phyloP scores from a whole-genome alignment of 176 grass and related monocot species.

The Phragmites australis region DNA sequence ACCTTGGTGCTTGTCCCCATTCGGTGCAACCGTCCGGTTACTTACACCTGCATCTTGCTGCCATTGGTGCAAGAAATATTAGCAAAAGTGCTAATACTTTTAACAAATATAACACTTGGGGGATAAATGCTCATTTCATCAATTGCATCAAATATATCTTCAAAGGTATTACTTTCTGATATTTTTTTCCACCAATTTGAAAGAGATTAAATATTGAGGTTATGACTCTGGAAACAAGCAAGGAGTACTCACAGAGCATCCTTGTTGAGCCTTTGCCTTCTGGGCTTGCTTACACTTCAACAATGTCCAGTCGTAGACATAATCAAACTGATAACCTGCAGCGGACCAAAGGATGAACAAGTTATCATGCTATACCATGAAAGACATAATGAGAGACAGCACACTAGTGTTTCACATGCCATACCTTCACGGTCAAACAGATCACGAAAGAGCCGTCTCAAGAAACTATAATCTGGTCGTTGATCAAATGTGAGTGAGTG shows the following conservation, averaged over 20 bases:
- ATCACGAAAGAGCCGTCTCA: conserved; percentile 57
- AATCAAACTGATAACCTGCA: conserved; percentile 61
- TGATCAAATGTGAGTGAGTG: conserved; percentile 65
- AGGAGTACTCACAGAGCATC: conserved; percentile 32
- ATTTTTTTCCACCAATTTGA: background rate
- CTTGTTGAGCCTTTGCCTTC: conserved; percentile 56
- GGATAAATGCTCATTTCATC: background rate
- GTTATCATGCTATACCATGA: background rate
- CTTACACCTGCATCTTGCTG: conserved; percentile 60
- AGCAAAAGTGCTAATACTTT: conserved; percentile 5
- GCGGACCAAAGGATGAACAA: conserved; percentile 21
- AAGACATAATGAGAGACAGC: conserved; percentile 15
- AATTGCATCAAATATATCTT: conserved; percentile 11
- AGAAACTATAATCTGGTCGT: conserved; percentile 59
- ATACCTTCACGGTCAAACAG: conserved; percentile 66
- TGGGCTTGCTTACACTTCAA: conserved; percentile 65
- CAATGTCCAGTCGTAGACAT: conserved; percentile 70
- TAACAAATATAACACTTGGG: background rate
- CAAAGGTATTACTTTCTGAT: conserved; percentile 20
- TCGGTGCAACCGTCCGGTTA: conserved; percentile 30
- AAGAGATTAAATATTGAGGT: background rate
- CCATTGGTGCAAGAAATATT: conserved; percentile 12
- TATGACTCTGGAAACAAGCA: conserved; percentile 2
- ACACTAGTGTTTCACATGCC: conserved; percentile 24
- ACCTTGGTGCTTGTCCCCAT: conserved; percentile 54